Conservation (phyloP, 176 grass and related monocot species). For the Carex pumila region DNA sequence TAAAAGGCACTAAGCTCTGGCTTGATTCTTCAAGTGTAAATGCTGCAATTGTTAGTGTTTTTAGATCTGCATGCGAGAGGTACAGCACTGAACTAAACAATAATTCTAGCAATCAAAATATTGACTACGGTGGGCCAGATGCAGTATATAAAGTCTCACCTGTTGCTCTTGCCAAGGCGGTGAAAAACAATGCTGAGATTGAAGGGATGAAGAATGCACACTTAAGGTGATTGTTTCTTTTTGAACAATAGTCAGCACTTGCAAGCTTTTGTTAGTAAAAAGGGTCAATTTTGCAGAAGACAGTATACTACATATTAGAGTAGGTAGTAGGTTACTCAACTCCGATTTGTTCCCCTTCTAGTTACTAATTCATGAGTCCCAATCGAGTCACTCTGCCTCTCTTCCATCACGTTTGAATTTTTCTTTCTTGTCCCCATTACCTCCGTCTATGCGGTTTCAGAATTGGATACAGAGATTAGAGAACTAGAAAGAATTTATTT, state of each 20-base stretch:
- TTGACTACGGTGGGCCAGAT: constrained; percentile 28
- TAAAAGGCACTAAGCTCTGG: constrained; percentile 67
- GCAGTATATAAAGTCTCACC: constrained; percentile 63
- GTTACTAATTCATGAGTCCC: not conserved
- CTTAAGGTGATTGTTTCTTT: constrained; percentile 55
- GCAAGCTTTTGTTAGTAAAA: not conserved
- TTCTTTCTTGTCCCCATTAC: not conserved
- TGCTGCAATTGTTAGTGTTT: constrained; percentile 75
- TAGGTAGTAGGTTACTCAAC: not conserved
- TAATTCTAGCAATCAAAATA: constrained; percentile 12
- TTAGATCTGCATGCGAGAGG: constrained; percentile 51
- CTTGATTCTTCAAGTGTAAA: constrained; percentile 87
- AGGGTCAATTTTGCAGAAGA: not conserved
- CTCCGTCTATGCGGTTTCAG: no score
- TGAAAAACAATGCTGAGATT: constrained; percentile 90
- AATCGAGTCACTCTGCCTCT: not conserved
- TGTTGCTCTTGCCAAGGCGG: constrained; percentile 61
- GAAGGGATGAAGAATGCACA: constrained; percentile 80
- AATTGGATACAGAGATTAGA: no score
- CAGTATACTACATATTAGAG: not conserved
- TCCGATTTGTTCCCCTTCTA: not conserved
- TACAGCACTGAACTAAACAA: constrained; percentile 21
- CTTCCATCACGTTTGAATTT: not conserved
- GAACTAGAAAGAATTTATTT: no score
- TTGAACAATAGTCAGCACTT: not conserved